Evolutionary conservation across 1,284 basidiomycete species (phyloP), one percentile per base, ranked within the genome.

Genomic region (Calocybe gambosa): DNA sequence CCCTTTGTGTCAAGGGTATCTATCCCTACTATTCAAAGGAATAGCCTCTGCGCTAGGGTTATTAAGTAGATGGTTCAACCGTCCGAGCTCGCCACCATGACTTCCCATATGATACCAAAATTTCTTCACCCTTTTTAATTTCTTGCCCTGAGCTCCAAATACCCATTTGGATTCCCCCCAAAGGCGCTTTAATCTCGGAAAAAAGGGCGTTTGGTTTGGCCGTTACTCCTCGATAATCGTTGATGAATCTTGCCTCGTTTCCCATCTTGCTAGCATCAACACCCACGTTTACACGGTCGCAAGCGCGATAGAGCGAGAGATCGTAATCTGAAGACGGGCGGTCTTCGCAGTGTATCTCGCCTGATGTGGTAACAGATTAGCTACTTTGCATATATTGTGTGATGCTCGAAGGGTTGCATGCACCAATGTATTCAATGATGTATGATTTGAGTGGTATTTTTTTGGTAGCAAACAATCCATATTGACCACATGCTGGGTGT

Each of bases 41-140:
- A 9, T 29, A 3, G 28, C 9, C 28, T 29, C 4, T 29, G 28
- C 13, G 10, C 13, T 29, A 9, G 28, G 28, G 28, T 29, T 10
- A 34, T 42, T 23, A 38, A 39, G 34, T 25, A 43, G 42, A n/a
- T 33, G 46, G 46, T 43, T 49, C 45, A 37, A 19, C 16, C 35
- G 53, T 45, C 46, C 79, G 71, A 39, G 73, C 74, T 19, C 64
- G 67, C 92, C 92, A 94, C 80, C 87, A 95, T n/a, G 78, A 75
- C 59, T 93, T 93, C n/a, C 93, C 93, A 60, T 96, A 96, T 18
- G 85, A 90, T 26, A 95, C 86, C 25, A 93, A 62, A 35, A 97
- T 77, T 65, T 96, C 93, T 12, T 91, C 81, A 1, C 89, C 89
- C 60, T 88, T 92, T 52, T 70, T 77, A 43, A 96, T 80, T 8